Evolutionary conservation across 106 monocot genomes (phyloP).

Genomic region (Acorus gramineus): DNA sequence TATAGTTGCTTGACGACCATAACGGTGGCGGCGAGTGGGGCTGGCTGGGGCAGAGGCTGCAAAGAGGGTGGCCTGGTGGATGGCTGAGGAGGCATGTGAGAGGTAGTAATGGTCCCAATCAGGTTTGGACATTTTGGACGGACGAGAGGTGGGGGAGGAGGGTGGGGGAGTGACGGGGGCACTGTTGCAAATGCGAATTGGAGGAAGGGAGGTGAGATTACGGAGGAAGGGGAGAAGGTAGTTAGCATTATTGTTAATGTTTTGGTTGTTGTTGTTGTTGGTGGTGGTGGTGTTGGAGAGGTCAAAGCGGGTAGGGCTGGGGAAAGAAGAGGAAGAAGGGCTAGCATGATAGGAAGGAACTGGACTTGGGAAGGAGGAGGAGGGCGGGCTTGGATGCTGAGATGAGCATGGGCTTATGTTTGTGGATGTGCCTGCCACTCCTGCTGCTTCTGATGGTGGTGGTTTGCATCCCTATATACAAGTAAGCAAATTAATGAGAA

Average conservation of each 20-base stretch:
- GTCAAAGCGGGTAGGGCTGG: too few relatives aligned
- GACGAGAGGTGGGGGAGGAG: conserved; percentile 71
- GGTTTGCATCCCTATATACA: conserved; percentile 62
- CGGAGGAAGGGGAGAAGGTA: conserved; percentile 87
- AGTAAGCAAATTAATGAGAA: background rate
- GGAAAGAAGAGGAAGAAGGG: too few relatives aligned
- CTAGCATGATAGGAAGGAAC: too few relatives aligned
- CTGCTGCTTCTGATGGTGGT: conserved; percentile 10
- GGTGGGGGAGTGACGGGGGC: conserved; percentile 89
- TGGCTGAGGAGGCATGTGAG: conserved; percentile 7
- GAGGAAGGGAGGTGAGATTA: conserved; percentile 68
- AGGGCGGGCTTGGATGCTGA: conserved; percentile 81
- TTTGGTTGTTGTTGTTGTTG: conserved; percentile 15
- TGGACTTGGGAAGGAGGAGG: conserved; percentile 31
- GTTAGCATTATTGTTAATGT: conserved; percentile 12
- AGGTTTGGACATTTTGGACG: conserved; percentile 49
- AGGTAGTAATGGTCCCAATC: conserved; percentile 33
- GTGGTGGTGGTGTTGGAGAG: conserved; percentile 19
- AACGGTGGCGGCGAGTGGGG: conserved; percentile 46
- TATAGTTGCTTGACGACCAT: conserved; percentile 54
- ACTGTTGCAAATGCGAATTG: conserved; percentile 81
- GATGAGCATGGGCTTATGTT: conserved; percentile 49
- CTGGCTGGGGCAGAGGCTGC: conserved; percentile 85
- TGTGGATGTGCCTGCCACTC: conserved; percentile 19
- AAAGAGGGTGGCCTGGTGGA: conserved; percentile 36